Evolutionary conservation across 257 asterid species (phyloP), one percentile per base, ranked within the genome.

Genomic region (Ophiorrhiza pumila): DNA sequence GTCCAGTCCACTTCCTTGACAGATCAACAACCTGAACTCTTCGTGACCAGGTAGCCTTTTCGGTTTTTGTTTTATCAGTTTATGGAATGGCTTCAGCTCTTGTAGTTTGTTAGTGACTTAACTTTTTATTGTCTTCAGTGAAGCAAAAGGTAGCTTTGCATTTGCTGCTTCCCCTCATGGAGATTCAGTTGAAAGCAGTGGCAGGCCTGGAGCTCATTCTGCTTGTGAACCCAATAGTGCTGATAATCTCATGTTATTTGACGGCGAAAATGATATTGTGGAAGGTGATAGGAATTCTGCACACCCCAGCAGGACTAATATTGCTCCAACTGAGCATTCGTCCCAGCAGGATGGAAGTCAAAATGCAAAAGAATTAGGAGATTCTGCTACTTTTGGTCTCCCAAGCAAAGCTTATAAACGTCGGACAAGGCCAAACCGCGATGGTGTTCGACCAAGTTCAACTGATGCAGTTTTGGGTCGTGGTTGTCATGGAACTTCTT

Each of bases 101-200:
- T 25, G 5, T 41, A 34, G 63, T 13, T 46, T 45, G 15, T 43
- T 27, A 71, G 65, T 76, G 46, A 65, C 55, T 61, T 45, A 52
- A 18, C 25, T 47, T 49, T 53, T 50, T 82, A n/a, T 74, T 80
- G 65, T 72, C 27, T 67, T 66, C 78, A 90, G 98, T 77, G 96
- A 87, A 80, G 95, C 90, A 75, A 92, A 89, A 86, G 95, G 93
- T 63, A 90, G 98, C 82, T 86, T 86, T 85, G 91, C 93, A 74
- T 74, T 85, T 79, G 80, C 94, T 45, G 85, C 89, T 58, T 92
- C 96, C 70, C 89, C 96, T 80, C 91, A 81, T 83, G 96, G 97
- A 58, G 98, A 92, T 83, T 90, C 98, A 59, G 85, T 87, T 69
- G 97, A 92, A 85, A 92, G 98, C 82, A 87, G 95, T 71, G 97